Percentiles rank a stretch among this genome's conserved stretches.
These are phyloP conservation scores for Brettanomyces anomalus DNA, from an alignment of 805 yeast species.

Conservation along the genomic window DNA sequence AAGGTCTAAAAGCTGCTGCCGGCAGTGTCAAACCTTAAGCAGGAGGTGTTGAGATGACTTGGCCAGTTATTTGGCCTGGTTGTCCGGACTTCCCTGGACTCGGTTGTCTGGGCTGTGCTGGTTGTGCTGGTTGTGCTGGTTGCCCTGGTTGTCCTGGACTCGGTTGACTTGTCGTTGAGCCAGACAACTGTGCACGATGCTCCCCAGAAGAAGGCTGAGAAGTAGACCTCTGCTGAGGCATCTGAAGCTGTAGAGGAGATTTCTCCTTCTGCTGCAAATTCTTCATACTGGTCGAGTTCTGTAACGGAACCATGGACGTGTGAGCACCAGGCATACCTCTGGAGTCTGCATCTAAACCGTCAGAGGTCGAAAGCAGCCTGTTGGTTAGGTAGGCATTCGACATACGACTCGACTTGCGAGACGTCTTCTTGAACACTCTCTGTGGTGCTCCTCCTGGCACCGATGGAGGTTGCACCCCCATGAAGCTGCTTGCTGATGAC, in stretches of 20 bases:
- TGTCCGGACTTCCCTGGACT: no score
- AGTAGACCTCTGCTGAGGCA: no score
- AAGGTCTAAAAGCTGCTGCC: conserved; percentile 6
- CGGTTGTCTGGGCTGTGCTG: no score
- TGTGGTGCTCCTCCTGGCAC: neutral
- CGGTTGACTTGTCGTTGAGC: no score
- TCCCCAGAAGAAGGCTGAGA: no score
- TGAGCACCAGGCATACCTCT: conserved; percentile 22
- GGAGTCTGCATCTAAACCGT: conserved; percentile 16
- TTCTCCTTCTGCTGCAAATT: conserved; percentile 5
- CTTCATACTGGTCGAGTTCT: conserved; percentile 3
- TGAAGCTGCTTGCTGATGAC: conserved; percentile 14
- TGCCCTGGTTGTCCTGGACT: no score
- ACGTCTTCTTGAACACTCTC: conserved; percentile 30
- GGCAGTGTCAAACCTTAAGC: neutral
- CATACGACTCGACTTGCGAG: conserved; percentile 34
- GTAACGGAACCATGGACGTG: conserved; percentile 23
- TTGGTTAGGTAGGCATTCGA: conserved; percentile 27
- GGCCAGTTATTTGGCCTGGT: no score
- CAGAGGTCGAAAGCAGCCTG: neutral
- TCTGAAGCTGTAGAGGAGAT: no score
- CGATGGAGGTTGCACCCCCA: conserved; percentile 5
- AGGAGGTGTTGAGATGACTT: neutral
- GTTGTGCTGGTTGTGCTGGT: no score
- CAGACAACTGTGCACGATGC: no score